A percentile compares a stretch with the other conserved stretches of the same genome.
These are phyloP conservation scores for Salix suchowensis DNA, from an alignment of 345 rosid genomes.

Conservation along the genomic window DNA sequence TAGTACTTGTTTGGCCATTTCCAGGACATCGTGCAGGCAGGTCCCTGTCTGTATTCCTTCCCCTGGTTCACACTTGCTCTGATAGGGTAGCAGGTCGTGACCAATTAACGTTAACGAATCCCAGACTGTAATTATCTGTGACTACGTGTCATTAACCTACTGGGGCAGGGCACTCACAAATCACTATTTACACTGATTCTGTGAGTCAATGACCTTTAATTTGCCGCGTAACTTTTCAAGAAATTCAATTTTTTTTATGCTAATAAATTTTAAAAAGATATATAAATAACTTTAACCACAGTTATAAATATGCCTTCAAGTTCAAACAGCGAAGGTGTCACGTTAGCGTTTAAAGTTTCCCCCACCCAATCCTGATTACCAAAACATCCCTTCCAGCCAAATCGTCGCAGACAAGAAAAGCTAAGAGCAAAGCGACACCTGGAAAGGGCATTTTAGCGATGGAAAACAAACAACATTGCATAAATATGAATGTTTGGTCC, in stretches of 20 bases:
- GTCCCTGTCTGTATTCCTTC: not conserved
- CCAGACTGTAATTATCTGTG: not conserved
- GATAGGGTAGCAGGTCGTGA: not conserved
- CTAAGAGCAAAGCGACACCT: not conserved
- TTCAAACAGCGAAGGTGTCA: not conserved
- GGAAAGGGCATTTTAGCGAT: conserved; percentile 15
- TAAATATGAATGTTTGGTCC: conserved; percentile 11
- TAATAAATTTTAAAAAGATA: too few species aligned
- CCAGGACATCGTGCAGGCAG: not conserved
- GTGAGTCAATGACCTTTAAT: conserved; percentile 3
- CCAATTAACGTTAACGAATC: not conserved
- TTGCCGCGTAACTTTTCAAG: conserved; percentile 5
- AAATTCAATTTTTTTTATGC: too few species aligned
- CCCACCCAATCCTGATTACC: not conserved
- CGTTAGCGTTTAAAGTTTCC: not conserved
- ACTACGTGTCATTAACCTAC: not conserved
- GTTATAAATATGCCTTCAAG: too few species aligned
- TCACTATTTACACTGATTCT: not conserved
- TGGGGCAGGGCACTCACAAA: not conserved
- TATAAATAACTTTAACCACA: too few species aligned
- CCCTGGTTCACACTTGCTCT: not conserved
- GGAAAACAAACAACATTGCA: not conserved
- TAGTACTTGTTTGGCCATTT: not conserved
- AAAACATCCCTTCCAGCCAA: not conserved
- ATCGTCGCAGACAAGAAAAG: not conserved